Evolutionary conservation across 176 grass and related monocot genomes (phyloP).

Genomic region (Otatea glauca): DNA sequence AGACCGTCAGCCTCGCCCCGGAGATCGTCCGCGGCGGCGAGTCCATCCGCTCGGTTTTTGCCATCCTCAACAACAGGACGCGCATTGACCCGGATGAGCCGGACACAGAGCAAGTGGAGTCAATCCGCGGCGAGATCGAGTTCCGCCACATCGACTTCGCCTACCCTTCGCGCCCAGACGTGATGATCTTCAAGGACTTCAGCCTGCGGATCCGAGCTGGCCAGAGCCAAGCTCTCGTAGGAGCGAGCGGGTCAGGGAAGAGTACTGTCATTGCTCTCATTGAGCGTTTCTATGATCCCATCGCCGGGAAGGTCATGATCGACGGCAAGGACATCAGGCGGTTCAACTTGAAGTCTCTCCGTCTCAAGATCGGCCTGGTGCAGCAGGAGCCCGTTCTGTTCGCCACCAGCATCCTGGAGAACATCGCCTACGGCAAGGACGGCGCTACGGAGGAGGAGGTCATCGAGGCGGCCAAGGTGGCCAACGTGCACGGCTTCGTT

Average conservation of each 20-base stretch:
- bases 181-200: constrained; percentile 81
- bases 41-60: constrained; percentile 80
- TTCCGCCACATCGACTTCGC: constrained; percentile 78
- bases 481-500: constrained; percentile 84
- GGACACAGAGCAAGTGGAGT: constrained; percentile 60
- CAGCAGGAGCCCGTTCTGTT: constrained; percentile 91
- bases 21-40: constrained; percentile 92
- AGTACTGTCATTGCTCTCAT: constrained; percentile 73
- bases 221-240: constrained; percentile 73
- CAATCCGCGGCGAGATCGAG: constrained; percentile 75
- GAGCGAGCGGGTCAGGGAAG: constrained; percentile 75
- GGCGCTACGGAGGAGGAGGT: constrained; percentile 70
- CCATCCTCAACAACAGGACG: constrained; percentile 68
- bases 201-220: constrained; percentile 65
- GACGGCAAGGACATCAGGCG: constrained; percentile 83
- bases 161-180: constrained; percentile 71
- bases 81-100: constrained; percentile 75
- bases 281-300: constrained; percentile 87
- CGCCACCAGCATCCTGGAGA: constrained; percentile 75
- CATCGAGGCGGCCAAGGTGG: constrained; percentile 66
- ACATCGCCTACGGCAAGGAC: constrained; percentile 85
- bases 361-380: constrained; percentile 72
- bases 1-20: constrained; percentile 81
- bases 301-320: constrained; percentile 76
- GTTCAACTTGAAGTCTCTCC: constrained; percentile 72